These are phyloP conservation scores for Lichtheimia corymbifera DNA, from an alignment of 371 early-diverging fungal species.

Conservation along the genomic window DNA sequence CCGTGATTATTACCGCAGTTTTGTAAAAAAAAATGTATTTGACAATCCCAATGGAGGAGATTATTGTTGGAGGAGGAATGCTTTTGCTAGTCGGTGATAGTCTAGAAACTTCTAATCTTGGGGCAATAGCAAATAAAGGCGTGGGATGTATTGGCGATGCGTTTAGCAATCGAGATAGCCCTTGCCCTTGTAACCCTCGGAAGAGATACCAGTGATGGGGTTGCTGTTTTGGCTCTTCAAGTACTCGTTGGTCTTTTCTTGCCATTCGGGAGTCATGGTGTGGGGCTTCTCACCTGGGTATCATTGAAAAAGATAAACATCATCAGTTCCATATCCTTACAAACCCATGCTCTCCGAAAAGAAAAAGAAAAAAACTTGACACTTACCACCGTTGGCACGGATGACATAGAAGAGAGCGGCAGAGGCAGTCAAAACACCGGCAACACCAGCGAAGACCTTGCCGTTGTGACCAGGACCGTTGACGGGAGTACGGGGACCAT, in stretches of 20 bases:
- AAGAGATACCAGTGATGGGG: conserved; percentile 87
- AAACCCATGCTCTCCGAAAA: background rate
- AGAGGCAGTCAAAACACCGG: conserved; percentile 60
- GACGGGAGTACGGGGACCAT: conserved; percentile 86
- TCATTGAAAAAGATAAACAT: conserved; percentile 11
- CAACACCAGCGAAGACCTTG: conserved; percentile 76
- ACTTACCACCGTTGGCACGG: conserved; percentile 68
- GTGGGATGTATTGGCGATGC: too few species aligned
- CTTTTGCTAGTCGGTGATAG: too few species aligned
- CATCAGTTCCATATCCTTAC: conserved; percentile 1
- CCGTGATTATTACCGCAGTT: too few species aligned
- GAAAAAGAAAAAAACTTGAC: conserved; percentile 3
- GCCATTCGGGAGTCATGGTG: conserved; percentile 91
- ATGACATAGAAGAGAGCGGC: conserved; percentile 68
- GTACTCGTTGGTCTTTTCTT: conserved; percentile 85
- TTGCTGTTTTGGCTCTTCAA: conserved; percentile 85
- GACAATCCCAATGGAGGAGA: too few species aligned
- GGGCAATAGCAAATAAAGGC: too few species aligned
- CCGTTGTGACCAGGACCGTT: conserved; percentile 70
- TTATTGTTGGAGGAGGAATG: too few species aligned
- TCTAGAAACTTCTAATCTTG: too few species aligned
- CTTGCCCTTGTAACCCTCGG: conserved; percentile 81
- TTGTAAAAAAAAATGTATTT: too few species aligned
- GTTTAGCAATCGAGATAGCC: conserved; percentile 55
- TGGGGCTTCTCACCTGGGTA: conserved; percentile 63